Evolutionary conservation across 2,329 filamentous ascomycete genomes (phyloP), one percentile per base, ranked within the genome.

Genomic region (Dactylella cylindrospora): DNA sequence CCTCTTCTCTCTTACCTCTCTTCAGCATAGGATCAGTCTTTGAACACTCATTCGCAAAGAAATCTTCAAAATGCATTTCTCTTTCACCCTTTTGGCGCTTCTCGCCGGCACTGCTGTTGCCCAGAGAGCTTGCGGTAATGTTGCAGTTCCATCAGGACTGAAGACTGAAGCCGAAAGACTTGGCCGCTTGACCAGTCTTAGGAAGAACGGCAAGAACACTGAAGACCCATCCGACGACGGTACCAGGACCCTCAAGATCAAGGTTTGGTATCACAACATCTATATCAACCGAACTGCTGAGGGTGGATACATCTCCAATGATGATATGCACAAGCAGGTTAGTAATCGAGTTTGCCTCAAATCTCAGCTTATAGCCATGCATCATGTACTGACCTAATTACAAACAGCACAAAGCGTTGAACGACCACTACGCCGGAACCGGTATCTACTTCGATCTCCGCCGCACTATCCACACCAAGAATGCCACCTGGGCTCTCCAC

Each of bases 391-490:
- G 12, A 15, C 20, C 17, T 22, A 19, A 39, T 20, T 19, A 13
- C 17, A 19, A 17, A 39, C 7, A 49, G 29, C 25, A 13, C 4
- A 15, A 57, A 47, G 35, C 38, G 5, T 43, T 57, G 31, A 57
- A 57, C 19, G 52, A 49, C 10, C 26, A 44, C n/a, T 57, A 43
- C 17, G 44, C 43, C 9, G 32, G 31, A 20, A 50, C 52, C 2
- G 52, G 52, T 23, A 49, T 57, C 15, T 41, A 28, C 20, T 57
- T 57, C 17, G 38, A 49, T n/a, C 52, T 57, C 8, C 33, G 35
- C 9, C 22, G 36, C 6, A 31, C 40, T 12, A 49, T 39, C 6
- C 44, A 49, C 28, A 43, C 52, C 6, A 15, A 57, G 20, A 57
- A 57, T 13, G 28, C 35, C 1, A 50, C 33, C 13, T 57, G 52